Evolutionary conservation across 208 protist genomes (phyloP).

Genomic region (Trypanosoma congolense): DNA sequence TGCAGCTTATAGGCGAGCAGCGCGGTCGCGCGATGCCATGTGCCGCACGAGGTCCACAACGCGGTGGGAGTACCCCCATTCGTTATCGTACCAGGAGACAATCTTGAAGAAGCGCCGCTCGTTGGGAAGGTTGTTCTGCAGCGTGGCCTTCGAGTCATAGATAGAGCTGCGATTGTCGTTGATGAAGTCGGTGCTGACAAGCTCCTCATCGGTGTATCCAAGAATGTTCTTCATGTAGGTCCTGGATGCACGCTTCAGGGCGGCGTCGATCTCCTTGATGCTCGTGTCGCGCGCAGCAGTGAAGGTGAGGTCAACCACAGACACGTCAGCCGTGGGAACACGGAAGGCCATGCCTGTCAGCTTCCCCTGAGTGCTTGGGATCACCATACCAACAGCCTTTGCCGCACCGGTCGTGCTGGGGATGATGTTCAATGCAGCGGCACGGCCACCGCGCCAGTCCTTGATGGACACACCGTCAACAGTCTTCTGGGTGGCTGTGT

Average conservation of each 20-base stretch:
- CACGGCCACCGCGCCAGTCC: constrained; percentile 97
- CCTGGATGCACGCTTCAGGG: constrained; percentile 90
- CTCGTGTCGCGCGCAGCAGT: constrained; percentile 86
- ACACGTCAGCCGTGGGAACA: constrained; percentile 98
- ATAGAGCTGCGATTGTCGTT: constrained; percentile 93
- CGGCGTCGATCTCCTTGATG: constrained; percentile 96
- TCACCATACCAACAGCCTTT: constrained; percentile 97
- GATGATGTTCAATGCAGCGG: constrained; percentile 98
- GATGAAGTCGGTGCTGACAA: constrained; percentile 99
- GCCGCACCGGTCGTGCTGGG: constrained; percentile 98
- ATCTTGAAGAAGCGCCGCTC: constrained; percentile 97
- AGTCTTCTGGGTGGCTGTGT: constrained; percentile 98
- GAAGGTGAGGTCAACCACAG: constrained; percentile 98
- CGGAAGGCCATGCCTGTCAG: constrained; percentile 98
- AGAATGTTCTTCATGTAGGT: constrained; percentile 95
- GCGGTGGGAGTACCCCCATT: constrained; percentile 98
- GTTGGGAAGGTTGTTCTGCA: constrained; percentile 90
- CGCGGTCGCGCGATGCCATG: constrained; percentile 61
- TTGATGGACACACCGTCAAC: constrained; percentile 98
- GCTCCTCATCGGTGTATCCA: constrained; percentile 97
- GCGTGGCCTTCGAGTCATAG: constrained; percentile 97
- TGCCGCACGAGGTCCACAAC: constrained; percentile 95
- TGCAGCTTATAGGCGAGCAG: constrained; percentile 64
- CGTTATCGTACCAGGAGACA: constrained; percentile 99
- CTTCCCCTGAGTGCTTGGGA: constrained; percentile 88